Evolutionary conservation across 306 rosid genomes (phyloP).

Genomic region (Glycine tomentella): DNA sequence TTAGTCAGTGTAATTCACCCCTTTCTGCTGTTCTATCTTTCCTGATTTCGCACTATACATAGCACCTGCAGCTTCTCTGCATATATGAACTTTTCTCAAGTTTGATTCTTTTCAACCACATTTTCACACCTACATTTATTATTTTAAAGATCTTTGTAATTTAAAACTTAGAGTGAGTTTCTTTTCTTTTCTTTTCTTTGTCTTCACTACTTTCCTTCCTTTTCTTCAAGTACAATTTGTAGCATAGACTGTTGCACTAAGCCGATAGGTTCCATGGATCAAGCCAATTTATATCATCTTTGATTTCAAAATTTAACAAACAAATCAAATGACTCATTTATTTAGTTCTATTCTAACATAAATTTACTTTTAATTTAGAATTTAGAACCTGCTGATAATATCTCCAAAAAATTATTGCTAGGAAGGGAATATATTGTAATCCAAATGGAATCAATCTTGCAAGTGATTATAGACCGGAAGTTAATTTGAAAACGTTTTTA

Average conservation of each 20-base stretch:
- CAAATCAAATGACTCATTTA: neutral
- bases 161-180: neutral
- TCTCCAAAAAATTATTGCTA: neutral
- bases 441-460: neutral
- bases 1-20: conserved; percentile 8
- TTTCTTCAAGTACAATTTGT: neutral
- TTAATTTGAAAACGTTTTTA: neutral
- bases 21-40: conserved; percentile 12
- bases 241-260: neutral
- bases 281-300: neutral
- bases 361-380: neutral
- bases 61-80: neutral
- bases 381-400: neutral
- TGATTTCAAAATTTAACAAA: neutral
- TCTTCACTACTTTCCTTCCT: neutral
- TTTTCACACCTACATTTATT: neutral
- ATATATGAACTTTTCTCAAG: neutral
- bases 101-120: neutral
- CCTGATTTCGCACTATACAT: neutral
- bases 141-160: neutral
- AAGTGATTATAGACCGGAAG: neutral
- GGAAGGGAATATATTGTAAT: neutral
- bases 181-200: no score
- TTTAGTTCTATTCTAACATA: neutral
- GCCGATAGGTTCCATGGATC: neutral